Evolutionary conservation across 805 yeast genomes (phyloP), one percentile per base, ranked within the genome.

Genomic region (Metschnikowia orientalis): DNA sequence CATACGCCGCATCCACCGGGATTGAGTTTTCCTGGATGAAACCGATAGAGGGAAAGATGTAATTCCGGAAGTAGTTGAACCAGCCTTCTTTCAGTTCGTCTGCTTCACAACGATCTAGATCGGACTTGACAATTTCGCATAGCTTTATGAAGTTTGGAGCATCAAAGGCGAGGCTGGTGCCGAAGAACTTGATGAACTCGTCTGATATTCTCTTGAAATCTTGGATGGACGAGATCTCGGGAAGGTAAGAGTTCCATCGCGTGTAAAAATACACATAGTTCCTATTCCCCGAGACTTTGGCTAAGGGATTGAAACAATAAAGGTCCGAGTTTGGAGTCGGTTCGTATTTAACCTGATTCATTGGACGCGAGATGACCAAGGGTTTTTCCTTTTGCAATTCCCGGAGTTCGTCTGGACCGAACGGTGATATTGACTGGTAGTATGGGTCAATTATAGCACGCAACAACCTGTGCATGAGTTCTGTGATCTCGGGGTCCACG

Each of bases 41-140:
- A 3, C 73, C 56, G 15, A 81, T 57, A 0, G 79, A 65, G 0
- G 92, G 90, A 18, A 84, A 70, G 2, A 90, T 63, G 45, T 69
- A 80, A 38, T 75, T 73, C 41, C 95, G 70, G 46, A 70, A 73
- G 45, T 69, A 82, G 26, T 71, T 71, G 30, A 80, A 63, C 88
- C 94, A 61, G 18, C 34, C 40, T 4, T 33, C 39, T 32, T 41
- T 48, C 11, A 41, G 41, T 2, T 41, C 38, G 2, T 28, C 34
- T 6, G 45, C 33, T 4, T 28, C 5, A 21, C 33, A 31, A 4
- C 30, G 32, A 9, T 32, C 31, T 23, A 76, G 52, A 32, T 69
- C 71, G 16, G 51, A 35, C 3, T 55, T 41, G 8, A 75, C 79
- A n/a, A 85, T 71, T 24, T 84, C 74, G 35, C 85, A 72, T 1